A percentile compares a stretch with the other conserved stretches of the same genome.
phyloP scores from a whole-genome alignment of 2,329 filamentous ascomycete genomes.

The Tolypocladium tropicale region DNA sequence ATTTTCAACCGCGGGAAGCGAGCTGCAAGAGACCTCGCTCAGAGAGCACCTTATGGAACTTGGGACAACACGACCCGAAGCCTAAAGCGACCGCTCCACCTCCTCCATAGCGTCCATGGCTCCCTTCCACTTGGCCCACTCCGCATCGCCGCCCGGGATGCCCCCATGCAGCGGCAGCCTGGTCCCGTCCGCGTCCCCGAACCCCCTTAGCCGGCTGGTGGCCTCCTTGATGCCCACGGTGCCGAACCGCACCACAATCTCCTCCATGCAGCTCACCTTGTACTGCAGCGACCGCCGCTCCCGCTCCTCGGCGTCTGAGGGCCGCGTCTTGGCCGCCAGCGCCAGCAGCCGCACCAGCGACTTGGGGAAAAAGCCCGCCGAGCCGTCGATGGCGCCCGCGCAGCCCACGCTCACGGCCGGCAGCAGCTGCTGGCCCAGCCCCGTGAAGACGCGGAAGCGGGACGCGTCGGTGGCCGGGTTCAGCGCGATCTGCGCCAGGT shows the following conservation, averaged over 20 bases:
- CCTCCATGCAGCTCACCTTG: constrained; percentile 50
- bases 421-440: constrained; percentile 55
- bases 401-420: constrained; percentile 49
- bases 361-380: constrained; percentile 53
- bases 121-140: constrained; percentile 45
- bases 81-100: constrained; percentile 24
- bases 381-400: constrained; percentile 51
- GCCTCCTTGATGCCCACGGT: constrained; percentile 58
- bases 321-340: constrained; percentile 21
- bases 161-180: constrained; percentile 48
- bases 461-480: constrained; percentile 48
- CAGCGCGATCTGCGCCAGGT: constrained; percentile 49
- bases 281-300: constrained; percentile 49
- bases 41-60: too few relatives aligned
- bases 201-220: constrained; percentile 44
- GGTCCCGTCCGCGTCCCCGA: constrained; percentile 49
- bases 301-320: constrained; percentile 29
- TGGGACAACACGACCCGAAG: too few relatives aligned
- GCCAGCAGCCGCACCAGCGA: constrained; percentile 48
- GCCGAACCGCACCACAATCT: constrained; percentile 49
- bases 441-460: constrained; percentile 52
- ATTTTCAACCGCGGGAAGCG: too few relatives aligned
- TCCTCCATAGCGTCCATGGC: constrained; percentile 31
- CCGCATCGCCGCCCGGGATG: constrained; percentile 43
- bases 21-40: too few relatives aligned